phyloP scores from a whole-genome alignment of 768 basidiomycete species.

The Phlegmacium glaucopus region DNA sequence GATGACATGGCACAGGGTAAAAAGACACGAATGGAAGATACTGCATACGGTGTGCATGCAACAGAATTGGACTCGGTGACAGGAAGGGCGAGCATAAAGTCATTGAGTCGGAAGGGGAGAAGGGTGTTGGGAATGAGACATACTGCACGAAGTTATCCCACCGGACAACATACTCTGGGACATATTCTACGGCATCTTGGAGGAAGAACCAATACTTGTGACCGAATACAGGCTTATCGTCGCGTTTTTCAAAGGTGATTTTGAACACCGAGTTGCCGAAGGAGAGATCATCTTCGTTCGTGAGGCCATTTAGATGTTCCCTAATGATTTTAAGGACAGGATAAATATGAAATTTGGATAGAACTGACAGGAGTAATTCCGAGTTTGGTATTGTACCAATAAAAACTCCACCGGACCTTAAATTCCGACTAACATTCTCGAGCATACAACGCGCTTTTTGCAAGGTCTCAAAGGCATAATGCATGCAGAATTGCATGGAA shows the following conservation, averaged over 20 bases:
- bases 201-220: constrained; percentile 95
- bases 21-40: constrained; percentile 9
- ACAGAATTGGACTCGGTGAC: not conserved
- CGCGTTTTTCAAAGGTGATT: constrained; percentile 79
- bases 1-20: not conserved
- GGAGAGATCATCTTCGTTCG: constrained; percentile 61
- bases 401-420: constrained; percentile 85
- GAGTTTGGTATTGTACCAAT: constrained; percentile 97
- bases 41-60: too few species aligned
- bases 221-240: constrained; percentile 66
- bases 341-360: not conserved
- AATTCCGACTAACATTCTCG: constrained; percentile 77
- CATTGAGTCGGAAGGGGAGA: not conserved
- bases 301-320: constrained; percentile 63
- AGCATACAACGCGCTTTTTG: constrained; percentile 90
- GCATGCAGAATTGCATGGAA: constrained; percentile 99
- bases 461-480: constrained; percentile 95
- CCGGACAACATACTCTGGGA: constrained; percentile 95
- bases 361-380: constrained; percentile 73
- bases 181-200: constrained; percentile 92
- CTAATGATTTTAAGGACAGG: constrained; percentile 34
- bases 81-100: not conserved
- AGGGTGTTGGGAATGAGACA: constrained; percentile 33
- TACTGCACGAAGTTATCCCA: constrained; percentile 92
- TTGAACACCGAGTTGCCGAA: constrained; percentile 93